Evolutionary conservation across 169 alveolate genomes (phyloP).

Genomic region (Miamiensis avidus): DNA sequence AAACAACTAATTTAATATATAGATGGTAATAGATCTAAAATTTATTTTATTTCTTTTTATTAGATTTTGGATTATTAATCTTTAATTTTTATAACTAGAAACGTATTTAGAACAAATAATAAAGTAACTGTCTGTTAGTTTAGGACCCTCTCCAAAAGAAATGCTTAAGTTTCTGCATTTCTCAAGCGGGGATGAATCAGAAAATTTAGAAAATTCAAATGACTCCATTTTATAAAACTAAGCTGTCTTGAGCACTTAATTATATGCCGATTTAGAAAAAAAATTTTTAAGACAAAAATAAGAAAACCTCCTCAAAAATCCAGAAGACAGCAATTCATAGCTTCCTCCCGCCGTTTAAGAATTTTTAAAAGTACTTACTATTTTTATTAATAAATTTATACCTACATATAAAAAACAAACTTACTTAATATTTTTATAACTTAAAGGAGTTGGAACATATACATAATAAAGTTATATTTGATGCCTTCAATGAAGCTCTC

Average conservation of each 20-base stretch:
- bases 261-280: conserved; percentile 52
- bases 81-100: neutral
- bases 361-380: neutral
- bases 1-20: too few relatives aligned
- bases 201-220: conserved; percentile 4
- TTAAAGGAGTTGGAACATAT: conserved; percentile 59
- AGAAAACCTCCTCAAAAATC: too few relatives aligned
- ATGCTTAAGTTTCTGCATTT: conserved; percentile 33
- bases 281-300: conserved; percentile 5
- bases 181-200: conserved; percentile 17
- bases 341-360: neutral
- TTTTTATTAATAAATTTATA: neutral
- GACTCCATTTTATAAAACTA: conserved; percentile 14
- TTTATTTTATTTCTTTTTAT: too few relatives aligned
- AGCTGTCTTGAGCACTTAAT: conserved; percentile 52
- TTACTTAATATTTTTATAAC: neutral
- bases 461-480: conserved; percentile 74
- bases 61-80: too few relatives aligned
- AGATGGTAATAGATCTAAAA: too few relatives aligned
- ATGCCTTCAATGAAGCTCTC: conserved; percentile 69
- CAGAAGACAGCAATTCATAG: conserved; percentile 6
- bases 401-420: conserved; percentile 21
- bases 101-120: neutral
- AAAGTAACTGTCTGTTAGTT: neutral
- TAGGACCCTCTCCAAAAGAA: conserved; percentile 46